Percentiles rank a stretch among this genome's conserved stretches.
These are phyloP conservation scores for Aspergillus pseudotamarii DNA, from an alignment of 2,329 filamentous ascomycete genomes.

Conservation along the genomic window DNA sequence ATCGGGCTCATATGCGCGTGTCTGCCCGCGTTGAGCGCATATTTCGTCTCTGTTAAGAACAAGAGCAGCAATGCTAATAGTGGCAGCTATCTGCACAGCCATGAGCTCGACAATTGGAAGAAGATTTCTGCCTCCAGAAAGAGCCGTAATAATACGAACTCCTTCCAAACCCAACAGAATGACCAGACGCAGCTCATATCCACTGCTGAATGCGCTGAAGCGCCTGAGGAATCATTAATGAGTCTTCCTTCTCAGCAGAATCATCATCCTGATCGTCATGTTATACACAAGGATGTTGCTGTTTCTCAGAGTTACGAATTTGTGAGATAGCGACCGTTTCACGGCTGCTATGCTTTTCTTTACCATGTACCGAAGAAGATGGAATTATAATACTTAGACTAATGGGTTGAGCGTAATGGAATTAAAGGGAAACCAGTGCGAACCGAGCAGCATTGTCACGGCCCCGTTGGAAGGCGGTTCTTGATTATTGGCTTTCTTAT, in stretches of 20 bases:
- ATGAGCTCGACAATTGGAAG: not conserved
- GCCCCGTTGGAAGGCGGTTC: too few species aligned
- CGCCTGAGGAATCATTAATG: not conserved
- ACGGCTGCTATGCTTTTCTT: not conserved
- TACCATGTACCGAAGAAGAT: not conserved
- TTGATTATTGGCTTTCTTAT: too few species aligned
- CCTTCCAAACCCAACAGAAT: not conserved
- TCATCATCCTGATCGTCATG: not conserved
- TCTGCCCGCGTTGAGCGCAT: conserved; percentile 16
- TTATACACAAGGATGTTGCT: not conserved
- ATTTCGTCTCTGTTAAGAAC: not conserved
- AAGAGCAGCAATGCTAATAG: not conserved
- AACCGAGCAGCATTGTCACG: too few species aligned
- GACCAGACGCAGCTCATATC: not conserved
- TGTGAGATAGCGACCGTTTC: not conserved
- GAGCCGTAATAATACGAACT: not conserved
- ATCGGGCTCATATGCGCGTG: conserved; percentile 30
- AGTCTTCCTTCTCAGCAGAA: not conserved
- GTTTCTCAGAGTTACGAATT: not conserved
- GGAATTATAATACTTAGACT: not conserved
- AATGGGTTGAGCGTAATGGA: not conserved
- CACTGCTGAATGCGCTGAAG: not conserved
- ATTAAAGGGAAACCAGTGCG: not conserved
- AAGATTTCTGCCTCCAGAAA: not conserved
- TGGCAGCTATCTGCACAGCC: not conserved